Evolutionary conservation across 257 asterid genomes (phyloP).

Genomic region (Osmanthus fragrans): DNA sequence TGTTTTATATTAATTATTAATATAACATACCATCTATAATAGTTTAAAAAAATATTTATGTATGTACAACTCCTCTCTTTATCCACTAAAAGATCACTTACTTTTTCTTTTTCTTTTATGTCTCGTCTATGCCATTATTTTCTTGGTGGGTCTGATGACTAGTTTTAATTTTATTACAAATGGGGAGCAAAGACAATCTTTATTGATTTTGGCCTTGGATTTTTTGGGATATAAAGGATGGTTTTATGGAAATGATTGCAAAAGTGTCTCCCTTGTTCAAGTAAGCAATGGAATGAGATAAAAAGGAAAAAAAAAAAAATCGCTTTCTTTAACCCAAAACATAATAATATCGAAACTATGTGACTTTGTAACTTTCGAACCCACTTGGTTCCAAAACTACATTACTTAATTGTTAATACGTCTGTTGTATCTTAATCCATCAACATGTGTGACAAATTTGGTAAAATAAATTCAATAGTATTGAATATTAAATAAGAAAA

Average conservation of each 20-base stretch:
- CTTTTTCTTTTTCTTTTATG: slow-evolving; percentile 4
- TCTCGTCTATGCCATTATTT: slow-evolving; percentile 19
- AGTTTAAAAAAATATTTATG: too few species aligned
- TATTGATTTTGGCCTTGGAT: slow-evolving; percentile 35
- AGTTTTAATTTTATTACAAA: slow-evolving; percentile 29
- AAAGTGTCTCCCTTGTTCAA: slow-evolving; percentile 18
- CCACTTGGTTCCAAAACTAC: not conserved
- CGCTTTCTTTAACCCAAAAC: not conserved
- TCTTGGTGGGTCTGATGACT: slow-evolving; percentile 36
- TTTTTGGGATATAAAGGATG: slow-evolving; percentile 9
- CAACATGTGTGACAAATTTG: too few species aligned
- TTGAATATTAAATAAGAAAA: too few species aligned
- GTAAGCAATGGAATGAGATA: not conserved
- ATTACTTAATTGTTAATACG: too few species aligned
- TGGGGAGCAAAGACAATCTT: slow-evolving; percentile 49
- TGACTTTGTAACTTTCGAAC: not conserved
- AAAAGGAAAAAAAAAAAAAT: not conserved
- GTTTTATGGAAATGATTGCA: slow-evolving; percentile 16
- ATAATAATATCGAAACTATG: not conserved
- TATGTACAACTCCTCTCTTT: not conserved
- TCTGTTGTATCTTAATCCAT: too few species aligned
- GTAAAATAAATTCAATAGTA: too few species aligned
- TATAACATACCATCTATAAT: too few species aligned
- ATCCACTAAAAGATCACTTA: slow-evolving; percentile 22
- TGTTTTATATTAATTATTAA: too few species aligned